These are phyloP conservation scores for Dendrobium catenatum DNA, from an alignment of 106 monocot genomes.

Conservation along the genomic window DNA sequence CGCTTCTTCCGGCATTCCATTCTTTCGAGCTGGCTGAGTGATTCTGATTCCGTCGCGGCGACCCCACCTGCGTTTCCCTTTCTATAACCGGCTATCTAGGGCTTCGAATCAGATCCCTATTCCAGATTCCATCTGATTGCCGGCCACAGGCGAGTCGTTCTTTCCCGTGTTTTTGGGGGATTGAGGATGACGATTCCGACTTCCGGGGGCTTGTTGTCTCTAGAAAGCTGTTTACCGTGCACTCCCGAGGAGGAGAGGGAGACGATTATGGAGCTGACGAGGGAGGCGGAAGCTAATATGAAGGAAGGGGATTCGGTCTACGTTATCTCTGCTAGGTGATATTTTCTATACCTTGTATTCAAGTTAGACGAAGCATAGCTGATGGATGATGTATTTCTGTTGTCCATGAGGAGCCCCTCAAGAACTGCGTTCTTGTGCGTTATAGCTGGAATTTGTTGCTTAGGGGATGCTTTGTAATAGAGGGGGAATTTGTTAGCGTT, in stretches of 20 bases:
- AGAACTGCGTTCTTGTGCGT: neutral
- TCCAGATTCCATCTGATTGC: neutral
- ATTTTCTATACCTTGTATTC: neutral
- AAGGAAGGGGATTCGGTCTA: constrained; percentile 53
- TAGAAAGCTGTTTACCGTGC: constrained; percentile 42
- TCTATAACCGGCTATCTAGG: constrained; percentile 29
- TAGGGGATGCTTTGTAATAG: neutral
- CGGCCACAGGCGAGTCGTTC: neutral
- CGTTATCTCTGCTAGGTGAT: constrained; percentile 37
- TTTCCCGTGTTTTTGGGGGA: neutral
- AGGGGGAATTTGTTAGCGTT: neutral
- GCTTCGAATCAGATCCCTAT: constrained; percentile 25
- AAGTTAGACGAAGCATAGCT: neutral
- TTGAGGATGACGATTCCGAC: constrained; percentile 49
- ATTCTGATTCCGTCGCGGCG: constrained; percentile 7
- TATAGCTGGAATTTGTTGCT: neutral
- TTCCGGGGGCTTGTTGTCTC: constrained; percentile 33
- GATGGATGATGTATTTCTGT: neutral
- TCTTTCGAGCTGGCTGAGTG: neutral
- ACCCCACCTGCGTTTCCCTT: neutral
- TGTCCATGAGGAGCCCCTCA: neutral
- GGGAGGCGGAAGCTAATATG: constrained; percentile 20
- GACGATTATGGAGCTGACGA: constrained; percentile 22
- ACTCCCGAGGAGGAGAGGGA: constrained; percentile 59
- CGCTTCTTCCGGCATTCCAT: neutral